Conservation (phyloP, 441 rosid species). For the Gossypium schwendimanii region DNA sequence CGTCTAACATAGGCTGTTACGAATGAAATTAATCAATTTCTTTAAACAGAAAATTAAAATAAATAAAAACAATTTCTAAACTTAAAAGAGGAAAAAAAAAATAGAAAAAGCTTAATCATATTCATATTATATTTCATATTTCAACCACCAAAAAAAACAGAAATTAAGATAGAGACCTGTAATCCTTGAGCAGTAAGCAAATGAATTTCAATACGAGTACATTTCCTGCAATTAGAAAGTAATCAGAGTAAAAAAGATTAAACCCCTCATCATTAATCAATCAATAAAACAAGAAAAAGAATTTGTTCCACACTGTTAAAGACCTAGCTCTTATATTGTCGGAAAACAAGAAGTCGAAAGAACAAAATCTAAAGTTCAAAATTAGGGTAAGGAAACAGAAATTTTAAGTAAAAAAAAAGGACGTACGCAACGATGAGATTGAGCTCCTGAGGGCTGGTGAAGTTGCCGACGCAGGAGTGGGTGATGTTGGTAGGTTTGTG, state of each 20-base stretch:
- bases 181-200: conserved; percentile 84
- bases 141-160: not conserved
- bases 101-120: not conserved
- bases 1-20: conserved; percentile 90
- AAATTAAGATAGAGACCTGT: conserved; percentile 44
- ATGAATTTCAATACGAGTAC: conserved; percentile 92
- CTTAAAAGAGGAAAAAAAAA: not conserved
- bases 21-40: not conserved
- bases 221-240: conserved; percentile 55
- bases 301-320: not conserved
- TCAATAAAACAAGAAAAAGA: not conserved
- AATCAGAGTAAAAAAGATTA: not conserved
- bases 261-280: not conserved
- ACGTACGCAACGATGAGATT: conserved; percentile 87
- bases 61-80: not conserved
- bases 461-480: conserved; percentile 97
- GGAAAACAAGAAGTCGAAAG: not conserved
- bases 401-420: not conserved
- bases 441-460: conserved; percentile 87
- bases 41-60: too few relatives aligned
- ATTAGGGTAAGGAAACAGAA: conserved; percentile 13
- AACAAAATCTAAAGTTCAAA: conserved; percentile 1
- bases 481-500: conserved; percentile 96
- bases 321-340: not conserved
- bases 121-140: not conserved